Percentiles rank a stretch among this genome's conserved stretches.
phyloP scores from a whole-genome alignment of 257 asterid genomes.

The Rehmannia glutinosa region DNA sequence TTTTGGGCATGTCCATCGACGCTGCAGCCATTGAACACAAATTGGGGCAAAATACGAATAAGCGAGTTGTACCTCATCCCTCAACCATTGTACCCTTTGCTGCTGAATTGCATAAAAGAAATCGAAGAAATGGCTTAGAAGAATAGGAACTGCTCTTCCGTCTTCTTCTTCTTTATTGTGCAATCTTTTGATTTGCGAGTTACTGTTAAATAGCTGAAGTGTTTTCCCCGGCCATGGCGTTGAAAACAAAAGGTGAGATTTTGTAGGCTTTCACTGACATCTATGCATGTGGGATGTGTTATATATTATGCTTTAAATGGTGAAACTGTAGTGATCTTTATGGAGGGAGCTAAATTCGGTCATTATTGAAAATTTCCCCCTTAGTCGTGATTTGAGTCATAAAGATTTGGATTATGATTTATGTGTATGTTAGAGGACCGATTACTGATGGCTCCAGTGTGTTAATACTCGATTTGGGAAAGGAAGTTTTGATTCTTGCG shows the following conservation, averaged over 20 bases:
- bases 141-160: neutral
- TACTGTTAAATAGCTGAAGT: neutral
- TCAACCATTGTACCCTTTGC: neutral
- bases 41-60: neutral
- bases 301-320: neutral
- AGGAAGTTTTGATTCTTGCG: neutral
- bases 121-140: no score
- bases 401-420: neutral
- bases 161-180: neutral
- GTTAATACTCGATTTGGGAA: neutral
- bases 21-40: neutral
- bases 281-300: neutral
- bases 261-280: neutral
- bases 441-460: neutral
- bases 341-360: neutral
- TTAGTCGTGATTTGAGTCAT: neutral
- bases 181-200: slow-evolving; percentile 1
- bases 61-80: neutral
- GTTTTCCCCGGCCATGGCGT: slow-evolving; percentile 32
- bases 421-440: neutral
- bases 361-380: neutral
- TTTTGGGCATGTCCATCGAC: no score
- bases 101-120: neutral
- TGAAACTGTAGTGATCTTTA: neutral
- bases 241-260: slow-evolving; percentile 42